Base-by-base conservation (phyloP, 257 asterid species). In the Capsicum rhomboideum region DNA sequence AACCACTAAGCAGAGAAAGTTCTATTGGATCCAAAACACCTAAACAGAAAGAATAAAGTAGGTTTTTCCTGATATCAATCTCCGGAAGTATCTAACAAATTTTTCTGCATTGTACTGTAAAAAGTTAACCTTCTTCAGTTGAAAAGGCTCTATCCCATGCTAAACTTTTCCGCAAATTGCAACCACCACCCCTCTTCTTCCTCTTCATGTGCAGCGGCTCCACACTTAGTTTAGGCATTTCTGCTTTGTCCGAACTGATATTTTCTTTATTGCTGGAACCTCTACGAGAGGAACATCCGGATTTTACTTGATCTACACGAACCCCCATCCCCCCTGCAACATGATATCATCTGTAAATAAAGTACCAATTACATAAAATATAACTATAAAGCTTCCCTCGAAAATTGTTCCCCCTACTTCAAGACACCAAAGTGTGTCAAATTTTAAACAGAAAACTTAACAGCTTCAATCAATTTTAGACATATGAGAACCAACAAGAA, bases 71-170 rank as follows among this genome's bases (percentile, higher is more conserved):
- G 46, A 50, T 8, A 50, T 26, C 46, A 77, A 75, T 75, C 61
- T 52, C 81, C 81, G 49, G 63, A 54, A 4, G 63, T 50, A 75
- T 75, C 21, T 14, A 75, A 50, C 46, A 50, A 14, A 0, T 4
- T 50, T 26, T 75, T 23, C 61, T 4, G 37, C 80, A 49, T 0
- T 50, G 40, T 50, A 49, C 63, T 26, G 44, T 4, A 4, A 49
- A 49, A 44, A 4, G 8, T 71, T 4, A 34, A 95, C 99, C 99
- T 91, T 96, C 98, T 84, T 96, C 98, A 69, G 97, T 96, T 83
- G 91, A 92, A 90, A 96, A 96, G 40, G 99, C 98, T 88, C 92
- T 90, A 83, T 96, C 93, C 99, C 99, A 96, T 78, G 98, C 98
- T 86, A 94, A 85, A 90, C 99, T 96, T 85, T 93, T 96, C 88